Base-by-base conservation (phyloP, 2,329 filamentous ascomycete species). In the Huntiella omanensis region DNA sequence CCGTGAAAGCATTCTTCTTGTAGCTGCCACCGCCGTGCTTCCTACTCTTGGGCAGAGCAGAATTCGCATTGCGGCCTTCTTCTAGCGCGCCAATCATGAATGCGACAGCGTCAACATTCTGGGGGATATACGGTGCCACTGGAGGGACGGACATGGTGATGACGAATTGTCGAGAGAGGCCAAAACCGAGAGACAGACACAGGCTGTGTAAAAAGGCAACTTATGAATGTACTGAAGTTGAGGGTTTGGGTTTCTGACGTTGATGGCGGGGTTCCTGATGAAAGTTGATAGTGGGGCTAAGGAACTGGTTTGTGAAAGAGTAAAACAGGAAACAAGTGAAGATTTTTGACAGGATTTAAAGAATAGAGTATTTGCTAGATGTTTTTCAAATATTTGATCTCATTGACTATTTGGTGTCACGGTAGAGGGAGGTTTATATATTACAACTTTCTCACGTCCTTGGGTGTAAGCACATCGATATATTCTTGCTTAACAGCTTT, bases 1-100 rank as follows among this genome's bases (percentile, higher is more conserved):
- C 73, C 1, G 67, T 55, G 58, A 84, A 98, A 3, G 73, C 81
- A n/a, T 73, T 76, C 65, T 86, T 92, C 61, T 80, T 91, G 64
- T 44, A 50, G 80, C 80, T 34, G 13, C 73, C 78, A 58, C 85
- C 83, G 2, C 66, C 66, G 35, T 68, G 70, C 52, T 73, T 77
- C 49, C 64, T 62, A 49, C 16, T 73, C 70, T 50, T 34, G 32
- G 28, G n/a, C n/a, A 8, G 36, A 17, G 15, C 22, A 17, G 40
- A 13, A 19, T 13, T 17, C 35, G 64, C 62, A 55, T 76, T 73
- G 39, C 65, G 63, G 13, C 66, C 67, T 8, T 62, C 61, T 40
- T 84, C 74, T 13, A 94, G 70, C 17, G 65, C 65, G 17, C 67
- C 65, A 15, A 92, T 61, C 55, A 96, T 71, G 45, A 70, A 64